phyloP scores from a whole-genome alignment of 2,329 filamentous ascomycete species.

The Ciborinia camelliae region DNA sequence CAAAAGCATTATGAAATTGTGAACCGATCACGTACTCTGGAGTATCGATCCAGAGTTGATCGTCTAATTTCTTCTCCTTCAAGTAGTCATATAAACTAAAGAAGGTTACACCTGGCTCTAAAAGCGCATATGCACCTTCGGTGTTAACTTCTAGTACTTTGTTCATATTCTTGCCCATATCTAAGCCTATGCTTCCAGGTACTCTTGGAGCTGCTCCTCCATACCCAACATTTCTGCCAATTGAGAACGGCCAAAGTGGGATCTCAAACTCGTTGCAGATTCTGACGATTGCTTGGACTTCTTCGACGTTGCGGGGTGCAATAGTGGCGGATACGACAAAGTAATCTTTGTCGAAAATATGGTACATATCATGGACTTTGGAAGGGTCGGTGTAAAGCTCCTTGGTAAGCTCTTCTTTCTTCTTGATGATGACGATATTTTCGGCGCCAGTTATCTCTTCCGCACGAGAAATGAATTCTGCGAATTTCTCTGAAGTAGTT shows the following conservation, averaged over 20 bases:
- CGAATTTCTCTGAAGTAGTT: slow-evolving; percentile 17
- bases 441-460: slow-evolving; percentile 2
- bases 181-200: slow-evolving; percentile 48
- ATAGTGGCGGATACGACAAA: slow-evolving; percentile 34
- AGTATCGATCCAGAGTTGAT: slow-evolving; percentile 44
- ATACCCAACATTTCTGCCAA: slow-evolving; percentile 48
- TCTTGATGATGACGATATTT: slow-evolving; percentile 21
- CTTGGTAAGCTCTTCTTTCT: slow-evolving; percentile 18
- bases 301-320: slow-evolving; percentile 37
- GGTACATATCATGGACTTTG: slow-evolving; percentile 39
- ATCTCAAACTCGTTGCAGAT: slow-evolving; percentile 44
- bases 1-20: no score
- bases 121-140: slow-evolving; percentile 47
- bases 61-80: slow-evolving; percentile 42
- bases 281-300: slow-evolving; percentile 47
- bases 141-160: slow-evolving; percentile 50
- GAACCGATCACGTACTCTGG: no score
- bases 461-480: slow-evolving; percentile 14
- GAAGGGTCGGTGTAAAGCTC: slow-evolving; percentile 22
- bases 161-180: slow-evolving; percentile 53
- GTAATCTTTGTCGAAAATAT: slow-evolving; percentile 43
- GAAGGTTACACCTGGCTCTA: slow-evolving; percentile 56
- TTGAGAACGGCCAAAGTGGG: slow-evolving; percentile 46
- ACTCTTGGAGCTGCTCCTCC: slow-evolving; percentile 51
- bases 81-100: slow-evolving; percentile 50